Evolutionary conservation across 177 flowering plant species (phyloP), one percentile per base, ranked within the genome.

Genomic region (Vitis hybrid): DNA sequence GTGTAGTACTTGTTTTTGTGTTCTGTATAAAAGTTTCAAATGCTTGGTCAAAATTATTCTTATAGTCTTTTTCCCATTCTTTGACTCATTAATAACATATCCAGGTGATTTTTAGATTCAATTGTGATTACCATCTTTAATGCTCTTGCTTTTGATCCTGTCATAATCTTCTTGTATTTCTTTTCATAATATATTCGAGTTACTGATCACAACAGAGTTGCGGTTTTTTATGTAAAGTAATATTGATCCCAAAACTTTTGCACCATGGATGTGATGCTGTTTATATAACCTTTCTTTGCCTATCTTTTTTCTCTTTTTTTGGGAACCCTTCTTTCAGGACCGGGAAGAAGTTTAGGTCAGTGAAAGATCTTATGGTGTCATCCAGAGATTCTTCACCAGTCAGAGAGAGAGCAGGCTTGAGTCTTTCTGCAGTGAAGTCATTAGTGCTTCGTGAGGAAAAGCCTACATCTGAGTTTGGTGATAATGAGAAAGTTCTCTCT

Each of bases 391-490:
- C 94, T 75, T 92, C 98, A 65, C 97, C 94, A 63, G 78, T 79
- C 61, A 85, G 86, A 73, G 98, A 95, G 74, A 89, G 86, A 71
- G 80, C 87, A 65, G 77, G 90, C 78, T 78, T 91, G 67, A 88
- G 95, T 80, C 83, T 95, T 65, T 89, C 94, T 68, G 91, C 94
- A 46, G 79, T 95, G 85, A 95, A 89, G 74, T 88, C 93, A 48
- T 67, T 95, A 73, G 87, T 95, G 62, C 88, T 91, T 55, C 88
- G 96, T 62, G 98, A 91, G 14, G 97, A 86, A 6, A 91, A 87
- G 71, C 18, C 66, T 65, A 67, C 74, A 68, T 63, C 83, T 64
- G 91, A 86, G 59, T 76, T 81, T 77, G 78, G 78, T 66, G 77
- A 76, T 69, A 83, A 87, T 74, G 90, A 90, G 67, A 91, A 81